A percentile compares a stretch with the other conserved stretches of the same genome.
Evolutionary conservation across 768 basidiomycete species (phyloP).

Genomic region (Mycena galericulata): DNA sequence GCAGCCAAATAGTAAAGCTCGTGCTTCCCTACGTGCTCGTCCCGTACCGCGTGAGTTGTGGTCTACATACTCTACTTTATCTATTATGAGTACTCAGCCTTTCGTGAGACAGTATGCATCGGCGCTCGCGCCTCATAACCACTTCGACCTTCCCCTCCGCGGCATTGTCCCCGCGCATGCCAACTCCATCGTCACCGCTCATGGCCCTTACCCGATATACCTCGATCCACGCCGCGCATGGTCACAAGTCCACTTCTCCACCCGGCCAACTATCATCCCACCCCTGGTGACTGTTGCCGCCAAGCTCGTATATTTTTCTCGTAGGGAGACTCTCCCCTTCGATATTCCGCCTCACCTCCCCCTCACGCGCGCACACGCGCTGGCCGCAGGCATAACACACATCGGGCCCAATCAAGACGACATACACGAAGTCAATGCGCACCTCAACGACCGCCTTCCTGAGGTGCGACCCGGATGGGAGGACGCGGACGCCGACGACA

Average conservation of each 20-base stretch:
- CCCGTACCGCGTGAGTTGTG: conserved; percentile 60
- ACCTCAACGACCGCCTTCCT: conserved; percentile 47
- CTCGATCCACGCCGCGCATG: too few species aligned
- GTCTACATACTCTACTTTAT: conserved; percentile 19
- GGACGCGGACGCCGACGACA: neutral
- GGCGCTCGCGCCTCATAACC: conserved; percentile 70
- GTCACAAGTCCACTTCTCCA: too few species aligned
- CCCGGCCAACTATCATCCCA: too few species aligned
- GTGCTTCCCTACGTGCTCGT: conserved; percentile 62
- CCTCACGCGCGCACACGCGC: too few species aligned
- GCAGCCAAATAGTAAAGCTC: conserved; percentile 45
- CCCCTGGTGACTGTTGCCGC: conserved; percentile 50
- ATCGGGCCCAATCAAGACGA: conserved; percentile 66
- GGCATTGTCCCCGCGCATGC: conserved; percentile 33
- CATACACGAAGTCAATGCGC: conserved; percentile 66
- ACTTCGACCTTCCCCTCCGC: conserved; percentile 65
- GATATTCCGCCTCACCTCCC: too few species aligned
- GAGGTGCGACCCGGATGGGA: conserved; percentile 17
- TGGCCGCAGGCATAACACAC: too few species aligned
- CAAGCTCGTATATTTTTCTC: conserved; percentile 39
- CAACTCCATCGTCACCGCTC: conserved; percentile 42
- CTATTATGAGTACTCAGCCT: conserved; percentile 9
- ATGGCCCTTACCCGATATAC: too few species aligned
- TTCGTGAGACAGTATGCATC: conserved; percentile 59
- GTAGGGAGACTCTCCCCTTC: too few species aligned